phyloP scores from a whole-genome alignment of 129 eudicot species.

The Helichrysum umbraculigerum region DNA sequence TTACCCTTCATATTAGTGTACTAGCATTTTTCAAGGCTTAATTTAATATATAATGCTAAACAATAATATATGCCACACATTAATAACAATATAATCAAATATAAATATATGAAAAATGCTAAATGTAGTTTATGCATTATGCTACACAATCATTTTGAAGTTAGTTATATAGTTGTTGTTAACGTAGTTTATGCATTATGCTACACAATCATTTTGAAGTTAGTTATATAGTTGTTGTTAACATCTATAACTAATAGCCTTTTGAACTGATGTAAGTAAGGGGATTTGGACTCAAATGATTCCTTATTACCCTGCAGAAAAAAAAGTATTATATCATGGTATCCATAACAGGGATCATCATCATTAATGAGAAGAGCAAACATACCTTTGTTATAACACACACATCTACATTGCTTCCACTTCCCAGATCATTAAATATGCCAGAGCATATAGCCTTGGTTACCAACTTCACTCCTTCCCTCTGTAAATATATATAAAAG shows the following conservation, averaged over 20 bases:
- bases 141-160: too few relatives aligned
- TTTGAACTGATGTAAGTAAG: constrained; percentile 58
- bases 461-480: constrained; percentile 73
- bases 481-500: constrained; percentile 33
- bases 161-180: too few relatives aligned
- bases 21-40: too few relatives aligned
- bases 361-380: constrained; percentile 14
- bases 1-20: too few relatives aligned
- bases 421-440: constrained; percentile 64
- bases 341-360: not conserved
- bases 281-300: constrained; percentile 59
- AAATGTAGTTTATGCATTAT: too few relatives aligned
- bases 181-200: too few relatives aligned
- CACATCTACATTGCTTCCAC: constrained; percentile 83
- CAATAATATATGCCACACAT: too few relatives aligned
- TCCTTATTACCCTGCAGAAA: constrained; percentile 66
- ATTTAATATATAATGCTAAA: too few relatives aligned
- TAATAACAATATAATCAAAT: too few relatives aligned
- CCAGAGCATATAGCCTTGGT: constrained; percentile 76
- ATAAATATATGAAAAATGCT: too few relatives aligned
- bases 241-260: constrained; percentile 70
- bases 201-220: too few relatives aligned
- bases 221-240: too few relatives aligned
- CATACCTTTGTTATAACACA: constrained; percentile 81
- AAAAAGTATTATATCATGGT: not conserved